Evolutionary conservation across 2,329 filamentous ascomycete species (phyloP).

Genomic region (Sporothrix variecibatus): DNA sequence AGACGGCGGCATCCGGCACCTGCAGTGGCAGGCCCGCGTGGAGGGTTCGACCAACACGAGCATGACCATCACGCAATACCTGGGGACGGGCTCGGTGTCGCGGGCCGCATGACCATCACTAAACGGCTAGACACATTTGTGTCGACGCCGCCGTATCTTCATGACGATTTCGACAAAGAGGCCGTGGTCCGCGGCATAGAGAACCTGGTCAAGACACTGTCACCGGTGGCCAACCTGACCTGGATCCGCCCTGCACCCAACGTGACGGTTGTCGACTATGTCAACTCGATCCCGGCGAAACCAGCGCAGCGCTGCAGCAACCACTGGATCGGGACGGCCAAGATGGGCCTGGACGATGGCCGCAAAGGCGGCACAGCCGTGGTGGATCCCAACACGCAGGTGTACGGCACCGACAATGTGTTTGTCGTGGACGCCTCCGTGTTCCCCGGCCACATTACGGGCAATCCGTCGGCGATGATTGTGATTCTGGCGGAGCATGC

Average conservation of each 20-base stretch:
- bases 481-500: constrained; percentile 61
- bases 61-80: constrained; percentile 61
- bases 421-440: constrained; percentile 58
- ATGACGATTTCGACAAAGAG: constrained; percentile 58
- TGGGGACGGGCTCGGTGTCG: constrained; percentile 64
- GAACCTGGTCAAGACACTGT: constrained; percentile 57
- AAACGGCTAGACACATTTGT: constrained; percentile 59
- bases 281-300: constrained; percentile 49
- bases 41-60: constrained; percentile 37
- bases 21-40: constrained; percentile 59
- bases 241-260: constrained; percentile 56
- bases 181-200: constrained; percentile 67
- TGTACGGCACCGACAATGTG: constrained; percentile 68
- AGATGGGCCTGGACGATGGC: constrained; percentile 60
- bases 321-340: constrained; percentile 62
- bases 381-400: constrained; percentile 63
- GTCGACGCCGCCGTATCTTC: constrained; percentile 60
- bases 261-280: constrained; percentile 57
- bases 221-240: constrained; percentile 56
- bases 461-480: constrained; percentile 60
- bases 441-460: constrained; percentile 59
- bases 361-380: constrained; percentile 57
- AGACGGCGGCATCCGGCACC: constrained; percentile 62
- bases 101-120: constrained; percentile 64
- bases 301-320: constrained; percentile 47